These are phyloP conservation scores for Pichia sp. DNA, from an alignment of 1,139 yeast genomes.

Conservation along the genomic window DNA sequence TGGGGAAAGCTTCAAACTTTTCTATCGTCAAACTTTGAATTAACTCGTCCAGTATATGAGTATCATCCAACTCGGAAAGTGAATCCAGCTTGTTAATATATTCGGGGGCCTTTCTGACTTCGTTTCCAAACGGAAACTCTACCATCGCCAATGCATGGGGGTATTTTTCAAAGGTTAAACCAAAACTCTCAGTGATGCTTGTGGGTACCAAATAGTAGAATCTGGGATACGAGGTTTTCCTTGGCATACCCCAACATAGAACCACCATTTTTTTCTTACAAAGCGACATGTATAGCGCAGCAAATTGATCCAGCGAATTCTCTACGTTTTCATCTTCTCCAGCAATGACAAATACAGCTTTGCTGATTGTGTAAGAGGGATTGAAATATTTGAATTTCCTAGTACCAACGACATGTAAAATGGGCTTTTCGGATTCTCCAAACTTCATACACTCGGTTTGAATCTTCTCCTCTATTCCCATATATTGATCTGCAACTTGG, in stretches of 20 bases:
- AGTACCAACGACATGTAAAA: slow-evolving; percentile 64
- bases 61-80: slow-evolving; percentile 16
- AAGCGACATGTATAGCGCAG: slow-evolving; percentile 63
- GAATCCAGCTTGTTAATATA: slow-evolving; percentile 18
- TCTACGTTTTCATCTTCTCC: slow-evolving; percentile 46
- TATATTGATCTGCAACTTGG: slow-evolving; percentile 42
- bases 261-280: slow-evolving; percentile 51
- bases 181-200: neutral
- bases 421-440: slow-evolving; percentile 36
- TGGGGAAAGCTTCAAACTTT: slow-evolving; percentile 32
- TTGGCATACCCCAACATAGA: slow-evolving; percentile 65
- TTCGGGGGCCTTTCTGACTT: slow-evolving; percentile 51
- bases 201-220: slow-evolving; percentile 63
- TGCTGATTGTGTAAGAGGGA: slow-evolving; percentile 49
- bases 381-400: slow-evolving; percentile 42
- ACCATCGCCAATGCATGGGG: slow-evolving; percentile 64
- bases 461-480: slow-evolving; percentile 33
- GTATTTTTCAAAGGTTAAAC: slow-evolving; percentile 10
- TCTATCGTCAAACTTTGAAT: slow-evolving; percentile 10
- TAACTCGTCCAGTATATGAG: slow-evolving; percentile 25
- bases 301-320: slow-evolving; percentile 65
- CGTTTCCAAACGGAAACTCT: slow-evolving; percentile 61
- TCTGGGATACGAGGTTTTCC: slow-evolving; percentile 52
- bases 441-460: slow-evolving; percentile 24
- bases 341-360: slow-evolving; percentile 60